Evolutionary conservation across 1,139 yeast genomes (phyloP).

Genomic region (Pichia sp.): DNA sequence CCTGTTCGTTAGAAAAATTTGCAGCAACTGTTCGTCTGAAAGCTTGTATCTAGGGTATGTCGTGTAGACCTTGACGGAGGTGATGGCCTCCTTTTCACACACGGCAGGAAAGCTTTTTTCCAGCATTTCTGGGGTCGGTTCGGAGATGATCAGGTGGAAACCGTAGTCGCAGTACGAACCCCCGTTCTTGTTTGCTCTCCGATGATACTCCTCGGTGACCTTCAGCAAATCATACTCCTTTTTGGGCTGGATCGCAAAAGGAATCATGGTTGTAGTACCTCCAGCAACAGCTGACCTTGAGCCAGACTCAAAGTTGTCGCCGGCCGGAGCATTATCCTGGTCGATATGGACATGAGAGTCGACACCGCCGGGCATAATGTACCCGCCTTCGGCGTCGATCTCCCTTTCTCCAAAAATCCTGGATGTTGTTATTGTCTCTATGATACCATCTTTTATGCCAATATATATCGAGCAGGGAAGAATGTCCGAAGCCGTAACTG

Average conservation of each 20-base stretch:
- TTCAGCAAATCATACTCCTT: conserved; percentile 29
- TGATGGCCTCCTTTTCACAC: conserved; percentile 36
- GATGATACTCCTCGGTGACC: conserved; percentile 33
- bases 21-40: conserved; percentile 38
- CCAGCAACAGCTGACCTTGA: conserved; percentile 58
- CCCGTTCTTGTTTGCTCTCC: conserved; percentile 13
- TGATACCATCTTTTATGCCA: conserved; percentile 39
- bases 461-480: conserved; percentile 35
- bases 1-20: conserved; percentile 38
- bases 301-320: conserved; percentile 55
- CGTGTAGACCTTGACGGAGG: conserved; percentile 44
- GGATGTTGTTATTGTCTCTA: conserved; percentile 36
- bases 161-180: conserved; percentile 39
- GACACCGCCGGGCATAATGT: conserved; percentile 45
- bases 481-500: conserved; percentile 39
- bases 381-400: conserved; percentile 45
- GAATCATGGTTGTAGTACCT: conserved; percentile 44
- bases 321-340: conserved; percentile 25
- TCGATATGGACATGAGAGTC: conserved; percentile 55
- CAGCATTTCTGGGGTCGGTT: conserved; percentile 31
- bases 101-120: conserved; percentile 28
- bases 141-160: conserved; percentile 39
- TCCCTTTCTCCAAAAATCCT: conserved; percentile 32
- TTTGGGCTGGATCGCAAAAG: conserved; percentile 41
- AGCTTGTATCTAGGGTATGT: conserved; percentile 43